Base-by-base conservation (phyloP, 257 asterid species). In the Solanum gandarillasii region DNA sequence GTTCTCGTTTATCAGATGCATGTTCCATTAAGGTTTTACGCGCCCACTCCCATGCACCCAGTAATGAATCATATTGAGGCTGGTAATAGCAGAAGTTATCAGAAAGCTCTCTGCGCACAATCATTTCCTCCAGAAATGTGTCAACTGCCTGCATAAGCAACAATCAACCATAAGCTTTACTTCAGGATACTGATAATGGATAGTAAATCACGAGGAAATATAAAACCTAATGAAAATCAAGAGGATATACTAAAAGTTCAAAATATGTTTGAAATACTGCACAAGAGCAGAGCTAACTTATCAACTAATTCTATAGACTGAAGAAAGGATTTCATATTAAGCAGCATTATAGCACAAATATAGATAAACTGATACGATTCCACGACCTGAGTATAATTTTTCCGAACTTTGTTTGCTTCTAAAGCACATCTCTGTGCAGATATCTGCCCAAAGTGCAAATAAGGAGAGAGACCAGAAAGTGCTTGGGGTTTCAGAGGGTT, bases 21-120 rank as follows among this genome's bases (percentile, higher is more conserved):
- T 97, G 99, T 83, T 92, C 96, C 91, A 89, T 93, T 91, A 97
- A 92, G 68, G 98, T 95, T 85, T 91, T 95, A 79, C 95, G 97
- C 52, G 99, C 99, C 99, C 99, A 97, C 76, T 94, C 98, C 99
- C 99, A 97, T 62, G 99, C 98, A 89, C 99, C 99, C 88, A 92
- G 89, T 83, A 97, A 55, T 8, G 98, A 95, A 91, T 97, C 99
- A 90, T 97, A 97, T 82, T 89, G 94, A 55, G 98, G 98, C 93
- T 95, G 98, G 90, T 97, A 95, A 92, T 86, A 95, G 94, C 99
- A 97, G 93, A 95, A 97, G 91, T 97, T 97, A 92, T 97, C 99
- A 88, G 99, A 93, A 62, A 97, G 98, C 91, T 97, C 99, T 91
- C 99, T 92, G 21, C 99, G 98, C 52, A 97, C 93, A 70, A 97